Conservation (phyloP, 805 yeast species). For the Candida sonorensis region DNA sequence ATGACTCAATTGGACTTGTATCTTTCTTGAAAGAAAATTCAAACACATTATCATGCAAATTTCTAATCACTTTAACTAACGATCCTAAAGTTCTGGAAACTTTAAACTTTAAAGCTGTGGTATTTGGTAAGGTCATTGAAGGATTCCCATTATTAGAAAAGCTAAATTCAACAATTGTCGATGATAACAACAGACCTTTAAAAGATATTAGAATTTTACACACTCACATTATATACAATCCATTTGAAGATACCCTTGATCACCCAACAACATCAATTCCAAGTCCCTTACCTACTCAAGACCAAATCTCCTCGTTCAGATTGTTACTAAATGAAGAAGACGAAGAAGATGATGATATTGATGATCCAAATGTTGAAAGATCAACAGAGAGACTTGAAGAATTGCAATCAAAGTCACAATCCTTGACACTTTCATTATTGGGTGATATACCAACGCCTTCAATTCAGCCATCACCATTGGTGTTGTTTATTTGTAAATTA, state of each 20-base stretch:
- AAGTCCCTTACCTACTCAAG: slow-evolving; percentile 32
- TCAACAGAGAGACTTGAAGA: slow-evolving; percentile 5
- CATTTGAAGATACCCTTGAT: slow-evolving; percentile 42
- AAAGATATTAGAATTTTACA: slow-evolving; percentile 47
- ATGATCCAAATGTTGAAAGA: not conserved
- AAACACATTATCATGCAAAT: slow-evolving; percentile 26
- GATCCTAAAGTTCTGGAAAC: slow-evolving; percentile 19
- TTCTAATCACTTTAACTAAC: slow-evolving; percentile 31
- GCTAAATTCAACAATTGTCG: slow-evolving; percentile 34
- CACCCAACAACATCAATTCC: slow-evolving; percentile 14
- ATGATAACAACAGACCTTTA: slow-evolving; percentile 34
- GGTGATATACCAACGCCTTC: slow-evolving; percentile 58
- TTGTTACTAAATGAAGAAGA: slow-evolving; percentile 18
- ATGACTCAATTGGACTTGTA: slow-evolving; percentile 30
- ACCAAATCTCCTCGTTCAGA: slow-evolving; percentile 26
- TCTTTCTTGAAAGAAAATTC: slow-evolving; percentile 7
- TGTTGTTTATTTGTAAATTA: slow-evolving; percentile 55
- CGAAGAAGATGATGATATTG: slow-evolving; percentile 17
- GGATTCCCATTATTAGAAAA: slow-evolving; percentile 40
- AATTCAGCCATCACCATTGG: slow-evolving; percentile 53
- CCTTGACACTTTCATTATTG: slow-evolving; percentile 54
- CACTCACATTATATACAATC: slow-evolving; percentile 46
- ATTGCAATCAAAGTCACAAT: slow-evolving; percentile 41
- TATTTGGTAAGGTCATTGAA: slow-evolving; percentile 48
- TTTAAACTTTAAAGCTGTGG: slow-evolving; percentile 16